phyloP scores from a whole-genome alignment of 345 rosid species.

The Luvunga scandens region DNA sequence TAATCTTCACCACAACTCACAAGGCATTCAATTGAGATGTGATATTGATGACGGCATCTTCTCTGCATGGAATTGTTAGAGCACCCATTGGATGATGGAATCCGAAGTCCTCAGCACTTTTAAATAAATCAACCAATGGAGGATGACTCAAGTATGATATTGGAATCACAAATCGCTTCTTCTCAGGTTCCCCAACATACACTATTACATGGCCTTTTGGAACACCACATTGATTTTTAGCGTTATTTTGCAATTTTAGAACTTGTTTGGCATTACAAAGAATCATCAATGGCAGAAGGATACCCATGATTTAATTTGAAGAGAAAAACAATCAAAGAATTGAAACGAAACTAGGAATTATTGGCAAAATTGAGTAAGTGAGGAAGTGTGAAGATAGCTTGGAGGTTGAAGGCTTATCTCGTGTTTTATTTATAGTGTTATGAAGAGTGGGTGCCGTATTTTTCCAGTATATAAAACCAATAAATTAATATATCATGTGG shows the following conservation, averaged over 20 bases:
- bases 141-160: constrained; percentile 66
- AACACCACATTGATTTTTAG: constrained; percentile 13
- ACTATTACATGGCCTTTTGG: constrained; percentile 53
- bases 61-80: constrained; percentile 71
- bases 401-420: neutral
- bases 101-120: constrained; percentile 64
- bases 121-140: constrained; percentile 43
- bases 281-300: neutral
- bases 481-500: neutral
- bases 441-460: neutral
- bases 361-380: neutral
- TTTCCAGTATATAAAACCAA: neutral
- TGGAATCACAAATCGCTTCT: constrained; percentile 61
- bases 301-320: neutral
- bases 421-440: neutral
- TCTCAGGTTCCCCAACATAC: constrained; percentile 48
- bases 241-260: constrained; percentile 13
- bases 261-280: constrained; percentile 21
- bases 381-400: constrained; percentile 2
- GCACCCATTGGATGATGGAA: constrained; percentile 78
- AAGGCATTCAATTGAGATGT: too few species aligned
- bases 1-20: too few species aligned
- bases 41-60: constrained; percentile 43
- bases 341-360: neutral
- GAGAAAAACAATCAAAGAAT: too few species aligned